Evolutionary conservation across 2,329 filamentous ascomycete species (phyloP).

Genomic region (Exophiala alcalophila): DNA sequence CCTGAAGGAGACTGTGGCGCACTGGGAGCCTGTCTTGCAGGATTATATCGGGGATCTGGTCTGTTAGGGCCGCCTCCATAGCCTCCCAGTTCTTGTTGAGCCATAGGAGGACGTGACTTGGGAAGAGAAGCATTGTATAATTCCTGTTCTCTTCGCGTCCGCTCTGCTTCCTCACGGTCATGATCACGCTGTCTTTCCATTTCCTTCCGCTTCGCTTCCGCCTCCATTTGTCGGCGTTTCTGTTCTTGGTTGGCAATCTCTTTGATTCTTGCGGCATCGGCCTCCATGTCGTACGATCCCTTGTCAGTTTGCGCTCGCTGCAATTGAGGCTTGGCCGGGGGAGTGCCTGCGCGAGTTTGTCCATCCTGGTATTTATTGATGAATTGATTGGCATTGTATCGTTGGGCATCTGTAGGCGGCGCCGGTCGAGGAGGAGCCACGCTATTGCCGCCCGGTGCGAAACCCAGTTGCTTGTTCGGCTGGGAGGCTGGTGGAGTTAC

Average conservation of each 20-base stretch:
- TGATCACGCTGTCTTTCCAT: conserved; percentile 39
- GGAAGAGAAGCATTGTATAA: conserved; percentile 88
- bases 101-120: conserved; percentile 72
- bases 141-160: conserved; percentile 71
- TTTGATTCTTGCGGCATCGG: conserved; percentile 47
- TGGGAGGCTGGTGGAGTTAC: conserved; percentile 34
- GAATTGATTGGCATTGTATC: conserved; percentile 45
- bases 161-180: conserved; percentile 57
- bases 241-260: conserved; percentile 57
- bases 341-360: conserved; percentile 32
- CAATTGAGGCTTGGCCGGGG: conserved; percentile 54
- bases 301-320: conserved; percentile 51
- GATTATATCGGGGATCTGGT: conserved; percentile 69
- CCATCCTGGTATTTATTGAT: conserved; percentile 31
- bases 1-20: conserved; percentile 60
- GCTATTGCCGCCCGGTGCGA: conserved; percentile 50
- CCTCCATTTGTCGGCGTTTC: conserved; percentile 51
- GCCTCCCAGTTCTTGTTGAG: conserved; percentile 85
- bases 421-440: conserved; percentile 69
- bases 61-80: conserved; percentile 50
- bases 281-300: conserved; percentile 39
- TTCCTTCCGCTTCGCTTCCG: conserved; percentile 36
- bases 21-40: conserved; percentile 77
- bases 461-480: conserved; percentile 61
- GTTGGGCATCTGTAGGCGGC: conserved; percentile 51